Conservation (phyloP, 2,329 filamentous ascomycete species). For the Claviceps sp. region DNA sequence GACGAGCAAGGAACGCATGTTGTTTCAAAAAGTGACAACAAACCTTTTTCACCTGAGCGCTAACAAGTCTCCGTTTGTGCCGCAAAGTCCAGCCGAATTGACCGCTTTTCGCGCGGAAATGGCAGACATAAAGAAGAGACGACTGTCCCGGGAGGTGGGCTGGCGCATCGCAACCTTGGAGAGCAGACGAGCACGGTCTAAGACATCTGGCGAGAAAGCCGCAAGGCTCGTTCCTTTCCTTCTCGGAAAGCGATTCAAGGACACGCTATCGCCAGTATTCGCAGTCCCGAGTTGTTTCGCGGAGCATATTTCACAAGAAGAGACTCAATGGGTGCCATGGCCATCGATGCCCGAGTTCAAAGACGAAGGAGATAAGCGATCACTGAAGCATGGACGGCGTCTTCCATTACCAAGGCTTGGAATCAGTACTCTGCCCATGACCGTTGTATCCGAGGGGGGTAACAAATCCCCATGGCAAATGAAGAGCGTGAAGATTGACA, state of each 20-base stretch:
- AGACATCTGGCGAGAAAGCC: neutral
- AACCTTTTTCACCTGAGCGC: conserved; percentile 23
- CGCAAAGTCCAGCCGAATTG: conserved; percentile 21
- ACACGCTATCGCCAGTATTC: conserved; percentile 21
- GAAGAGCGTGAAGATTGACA: conserved; percentile 13
- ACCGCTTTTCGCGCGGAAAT: conserved; percentile 19
- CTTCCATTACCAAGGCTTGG: conserved; percentile 20
- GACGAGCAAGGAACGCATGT: conserved; percentile 19
- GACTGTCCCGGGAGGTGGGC: conserved; percentile 14
- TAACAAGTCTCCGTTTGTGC: conserved; percentile 24
- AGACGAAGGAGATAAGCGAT: conserved; percentile 20
- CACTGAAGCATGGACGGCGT: conserved; percentile 13
- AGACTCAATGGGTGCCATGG: conserved; percentile 16
- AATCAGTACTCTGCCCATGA: conserved; percentile 6
- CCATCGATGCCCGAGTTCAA: conserved; percentile 23
- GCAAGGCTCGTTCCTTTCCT: conserved; percentile 11
- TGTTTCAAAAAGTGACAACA: conserved; percentile 22
- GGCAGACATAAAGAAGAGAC: conserved; percentile 14
- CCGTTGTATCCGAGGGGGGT: conserved; percentile 8
- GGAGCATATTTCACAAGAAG: conserved; percentile 7
- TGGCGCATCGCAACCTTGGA: conserved; percentile 11
- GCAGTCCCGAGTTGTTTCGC: conserved; percentile 21
- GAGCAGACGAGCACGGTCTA: conserved; percentile 7
- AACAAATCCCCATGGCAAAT: conserved; percentile 15
- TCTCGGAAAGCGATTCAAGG: conserved; percentile 14